These are phyloP conservation scores for Trichomonas tenax DNA, from an alignment of 208 protist species.

Conservation along the genomic window DNA sequence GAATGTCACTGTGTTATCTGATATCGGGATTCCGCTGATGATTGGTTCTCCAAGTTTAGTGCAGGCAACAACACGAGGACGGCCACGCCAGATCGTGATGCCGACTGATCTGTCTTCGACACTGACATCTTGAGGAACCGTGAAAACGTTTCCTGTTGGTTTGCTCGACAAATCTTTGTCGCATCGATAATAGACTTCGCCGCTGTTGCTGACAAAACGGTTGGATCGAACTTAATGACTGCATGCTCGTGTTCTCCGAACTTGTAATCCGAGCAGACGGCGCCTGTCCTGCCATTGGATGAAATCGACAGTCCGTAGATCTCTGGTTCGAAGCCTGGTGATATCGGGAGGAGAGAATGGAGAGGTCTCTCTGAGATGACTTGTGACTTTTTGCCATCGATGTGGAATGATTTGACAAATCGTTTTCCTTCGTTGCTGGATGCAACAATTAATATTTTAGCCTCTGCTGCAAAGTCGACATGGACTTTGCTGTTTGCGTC, in stretches of 20 bases:
- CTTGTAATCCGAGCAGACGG: neutral
- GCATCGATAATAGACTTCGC: neutral
- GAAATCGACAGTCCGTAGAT: neutral
- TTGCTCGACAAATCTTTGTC: neutral
- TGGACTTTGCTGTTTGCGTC: neutral
- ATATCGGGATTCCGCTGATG: neutral
- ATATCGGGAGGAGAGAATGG: neutral
- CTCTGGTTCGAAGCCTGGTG: neutral
- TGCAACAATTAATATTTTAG: neutral
- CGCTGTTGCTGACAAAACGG: neutral
- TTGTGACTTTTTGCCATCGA: neutral
- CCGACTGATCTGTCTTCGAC: neutral
- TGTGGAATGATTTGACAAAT: neutral
- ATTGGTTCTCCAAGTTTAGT: neutral
- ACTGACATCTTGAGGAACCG: neutral
- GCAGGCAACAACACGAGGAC: neutral
- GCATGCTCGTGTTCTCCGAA: neutral
- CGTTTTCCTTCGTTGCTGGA: neutral
- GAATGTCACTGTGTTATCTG: neutral
- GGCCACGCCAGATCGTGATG: neutral
- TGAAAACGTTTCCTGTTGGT: neutral
- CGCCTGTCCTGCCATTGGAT: neutral
- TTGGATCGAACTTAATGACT: neutral
- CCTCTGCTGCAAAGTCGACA: neutral
- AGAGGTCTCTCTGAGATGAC: neutral